Base-by-base conservation (phyloP, 1,139 yeast species). In the Blastobotrys ciferrii region DNA sequence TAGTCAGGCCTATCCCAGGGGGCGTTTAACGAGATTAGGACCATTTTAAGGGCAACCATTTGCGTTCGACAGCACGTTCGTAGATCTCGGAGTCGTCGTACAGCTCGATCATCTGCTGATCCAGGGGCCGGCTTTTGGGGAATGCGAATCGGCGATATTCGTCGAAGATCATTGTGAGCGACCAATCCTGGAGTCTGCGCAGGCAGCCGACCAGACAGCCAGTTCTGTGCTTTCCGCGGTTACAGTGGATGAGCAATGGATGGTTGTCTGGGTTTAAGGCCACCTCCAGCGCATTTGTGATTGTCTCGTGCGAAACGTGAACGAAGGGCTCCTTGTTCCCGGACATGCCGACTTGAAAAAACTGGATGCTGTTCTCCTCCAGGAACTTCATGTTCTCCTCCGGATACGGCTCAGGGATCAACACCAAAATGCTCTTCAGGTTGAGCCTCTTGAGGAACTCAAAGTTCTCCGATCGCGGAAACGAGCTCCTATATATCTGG, bases 131-230 rank as follows among this genome's bases (percentile, higher is more conserved):
- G 49, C 89, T 95, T 69, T 92, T 92, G 6, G 98, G 98, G 48
- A 87, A 87, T 4, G 98, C 95, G 71, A 88, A 92, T 61, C 92
- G 77, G 52, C 98, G 73, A 67, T 92, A 92, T 64, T 92, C 98
- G 60, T 92, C 98, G 63, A 92, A 88, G 15, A 91, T 92, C 78
- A 91, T 86, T 1, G 96, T 84, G 57, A 88, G 68, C 1, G 96
- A 84, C 98, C 98, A 92, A 53, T 83, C 81, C 63, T 92, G 98
- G 47, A 91, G 69, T 58, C 94, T 75, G 52, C 98, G 71, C 38
- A 92, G 74, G 57, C 96, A 92, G 1, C 98, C 98, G 9, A 92
- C 92, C 14, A 92, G 73, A 66, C 98, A 92, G 0, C 98, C 98
- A 0, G 98, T 92, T 58, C 98, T 77, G 65, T 92, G 98, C 59